Evolutionary conservation across 306 rosid species (phyloP).

Genomic region (Sesbania bispinosa): DNA sequence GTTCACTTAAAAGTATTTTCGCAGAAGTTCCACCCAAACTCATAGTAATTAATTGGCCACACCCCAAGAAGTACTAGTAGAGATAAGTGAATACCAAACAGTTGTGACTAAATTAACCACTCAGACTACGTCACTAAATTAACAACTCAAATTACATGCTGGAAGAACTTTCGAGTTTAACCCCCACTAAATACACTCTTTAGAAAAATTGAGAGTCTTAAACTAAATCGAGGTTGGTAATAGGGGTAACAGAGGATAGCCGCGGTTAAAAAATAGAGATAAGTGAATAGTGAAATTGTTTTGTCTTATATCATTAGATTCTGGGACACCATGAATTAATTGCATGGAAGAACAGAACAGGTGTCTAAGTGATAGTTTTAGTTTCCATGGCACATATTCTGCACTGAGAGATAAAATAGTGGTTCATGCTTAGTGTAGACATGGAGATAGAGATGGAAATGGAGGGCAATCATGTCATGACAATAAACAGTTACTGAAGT

Average conservation of each 20-base stretch:
- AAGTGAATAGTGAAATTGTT: not conserved
- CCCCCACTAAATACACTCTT: too few relatives aligned
- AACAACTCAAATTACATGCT: too few relatives aligned
- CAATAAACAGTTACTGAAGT: slow-evolving; percentile 21
- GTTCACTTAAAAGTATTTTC: too few relatives aligned
- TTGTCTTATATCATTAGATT: not conserved
- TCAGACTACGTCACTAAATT: too few relatives aligned
- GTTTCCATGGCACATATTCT: slow-evolving; percentile 24
- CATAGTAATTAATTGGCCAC: not conserved
- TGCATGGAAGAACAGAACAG: slow-evolving; percentile 17
- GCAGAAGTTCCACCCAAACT: too few relatives aligned
- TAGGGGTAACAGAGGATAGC: too few relatives aligned
- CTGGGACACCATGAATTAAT: not conserved
- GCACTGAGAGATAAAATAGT: slow-evolving; percentile 20
- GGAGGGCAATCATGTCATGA: slow-evolving; percentile 34
- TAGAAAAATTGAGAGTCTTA: too few relatives aligned
- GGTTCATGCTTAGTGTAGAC: not conserved
- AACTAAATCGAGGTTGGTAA: too few relatives aligned
- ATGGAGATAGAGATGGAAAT: not conserved
- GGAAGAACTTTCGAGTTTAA: too few relatives aligned
- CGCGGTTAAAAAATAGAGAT: too few relatives aligned
- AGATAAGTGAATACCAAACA: not conserved
- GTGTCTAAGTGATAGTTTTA: not conserved
- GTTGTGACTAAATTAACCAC: too few relatives aligned
- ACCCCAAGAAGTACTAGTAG: not conserved